Conservation (phyloP, 202 grass and related monocot species). For the Miscanthus sacchariflorus region DNA sequence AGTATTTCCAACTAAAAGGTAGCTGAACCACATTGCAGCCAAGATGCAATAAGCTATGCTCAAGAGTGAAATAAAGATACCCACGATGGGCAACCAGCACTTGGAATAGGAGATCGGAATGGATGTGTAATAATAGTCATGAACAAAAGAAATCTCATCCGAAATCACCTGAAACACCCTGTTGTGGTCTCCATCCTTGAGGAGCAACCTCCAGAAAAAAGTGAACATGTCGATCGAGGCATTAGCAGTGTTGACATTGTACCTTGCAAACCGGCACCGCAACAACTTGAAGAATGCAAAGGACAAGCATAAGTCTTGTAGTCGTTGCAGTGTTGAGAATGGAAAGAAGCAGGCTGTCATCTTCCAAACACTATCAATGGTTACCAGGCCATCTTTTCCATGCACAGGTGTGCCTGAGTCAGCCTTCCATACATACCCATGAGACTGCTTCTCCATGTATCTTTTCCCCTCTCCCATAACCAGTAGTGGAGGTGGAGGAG, state of each 20-base stretch:
- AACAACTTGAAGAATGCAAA: constrained; percentile 37
- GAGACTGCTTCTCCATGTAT: neutral
- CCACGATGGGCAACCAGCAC: neutral
- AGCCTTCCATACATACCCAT: neutral
- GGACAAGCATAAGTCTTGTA: constrained; percentile 18
- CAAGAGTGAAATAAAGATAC: neutral
- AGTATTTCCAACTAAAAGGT: too few species aligned
- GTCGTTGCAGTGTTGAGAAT: too few species aligned
- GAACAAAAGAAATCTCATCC: constrained; percentile 17
- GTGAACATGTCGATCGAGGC: neutral
- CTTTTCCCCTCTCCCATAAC: constrained; percentile 17
- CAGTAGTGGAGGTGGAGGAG: neutral
- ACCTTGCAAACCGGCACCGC: constrained; percentile 26
- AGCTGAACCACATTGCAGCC: too few species aligned
- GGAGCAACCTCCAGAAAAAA: neutral
- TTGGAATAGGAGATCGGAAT: neutral
- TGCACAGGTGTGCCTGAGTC: too few species aligned
- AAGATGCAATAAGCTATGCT: neutral
- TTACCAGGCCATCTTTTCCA: too few species aligned
- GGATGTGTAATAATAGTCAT: constrained; percentile 29
- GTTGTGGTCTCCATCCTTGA: neutral
- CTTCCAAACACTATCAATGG: constrained; percentile 3
- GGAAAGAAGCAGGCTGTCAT: neutral
- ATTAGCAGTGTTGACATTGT: neutral
- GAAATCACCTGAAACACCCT: neutral